Evolutionary conservation across 257 asterid genomes (phyloP).

Genomic region (Jasminum sambac): DNA sequence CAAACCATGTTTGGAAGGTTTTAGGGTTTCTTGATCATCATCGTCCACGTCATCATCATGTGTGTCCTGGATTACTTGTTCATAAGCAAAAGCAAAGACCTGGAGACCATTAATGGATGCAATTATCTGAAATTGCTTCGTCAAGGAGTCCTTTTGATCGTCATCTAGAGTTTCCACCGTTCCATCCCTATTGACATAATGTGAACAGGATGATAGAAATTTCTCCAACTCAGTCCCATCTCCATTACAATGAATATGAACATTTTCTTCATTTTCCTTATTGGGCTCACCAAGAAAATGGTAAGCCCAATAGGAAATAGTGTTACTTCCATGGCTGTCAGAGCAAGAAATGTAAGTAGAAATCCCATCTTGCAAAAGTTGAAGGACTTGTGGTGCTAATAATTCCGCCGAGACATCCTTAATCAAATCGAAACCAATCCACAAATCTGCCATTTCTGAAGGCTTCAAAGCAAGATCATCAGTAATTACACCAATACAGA

Average conservation of each 20-base stretch:
- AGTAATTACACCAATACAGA: slow-evolving; percentile 28
- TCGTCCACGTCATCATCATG: too few relatives aligned
- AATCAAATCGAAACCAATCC: slow-evolving; percentile 34
- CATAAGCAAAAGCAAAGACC: slow-evolving; percentile 42
- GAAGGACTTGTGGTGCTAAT: slow-evolving; percentile 1
- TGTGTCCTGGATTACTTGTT: slow-evolving; percentile 9
- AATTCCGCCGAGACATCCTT: neutral
- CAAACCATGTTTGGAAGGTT: slow-evolving; percentile 20
- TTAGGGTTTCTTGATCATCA: neutral
- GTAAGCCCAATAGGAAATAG: slow-evolving; percentile 39
- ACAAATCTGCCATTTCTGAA: slow-evolving; percentile 36
- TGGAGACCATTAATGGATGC: neutral
- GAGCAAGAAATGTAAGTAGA: neutral
- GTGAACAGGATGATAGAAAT: slow-evolving; percentile 34
- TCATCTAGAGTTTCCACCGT: slow-evolving; percentile 35
- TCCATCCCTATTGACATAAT: slow-evolving; percentile 36
- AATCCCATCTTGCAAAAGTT: neutral
- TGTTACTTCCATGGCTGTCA: slow-evolving; percentile 6
- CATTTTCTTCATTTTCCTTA: neutral
- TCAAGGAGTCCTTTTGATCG: neutral
- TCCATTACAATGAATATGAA: slow-evolving; percentile 37
- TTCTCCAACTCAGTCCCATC: slow-evolving; percentile 12
- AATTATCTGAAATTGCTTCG: slow-evolving; percentile 12
- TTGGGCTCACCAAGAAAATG: slow-evolving; percentile 20
- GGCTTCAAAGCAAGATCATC: slow-evolving; percentile 27